These are phyloP conservation scores for Sphaerostilbella broomeana DNA, from an alignment of 2,329 filamentous ascomycete species.

Conservation along the genomic window DNA sequence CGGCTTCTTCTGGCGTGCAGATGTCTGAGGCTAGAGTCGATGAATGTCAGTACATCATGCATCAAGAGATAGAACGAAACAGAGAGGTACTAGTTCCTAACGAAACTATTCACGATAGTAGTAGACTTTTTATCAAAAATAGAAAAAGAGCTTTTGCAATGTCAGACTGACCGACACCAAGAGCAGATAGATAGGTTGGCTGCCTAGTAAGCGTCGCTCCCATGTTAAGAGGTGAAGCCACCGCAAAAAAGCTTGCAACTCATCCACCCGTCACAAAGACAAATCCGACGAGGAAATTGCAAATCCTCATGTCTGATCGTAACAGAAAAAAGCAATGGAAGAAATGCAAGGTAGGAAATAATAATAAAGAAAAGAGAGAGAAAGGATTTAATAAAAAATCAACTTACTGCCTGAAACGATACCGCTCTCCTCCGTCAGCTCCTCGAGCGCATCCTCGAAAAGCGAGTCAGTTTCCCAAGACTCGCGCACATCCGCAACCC, in stretches of 20 bases:
- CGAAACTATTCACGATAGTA: too few relatives aligned
- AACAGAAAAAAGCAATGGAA: background rate
- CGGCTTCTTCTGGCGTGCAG: constrained; percentile 64
- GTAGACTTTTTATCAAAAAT: too few relatives aligned
- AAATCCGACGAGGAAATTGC: too few relatives aligned
- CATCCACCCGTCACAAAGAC: background rate
- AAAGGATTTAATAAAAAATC: background rate
- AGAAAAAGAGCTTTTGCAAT: too few relatives aligned
- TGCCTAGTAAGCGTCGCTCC: background rate
- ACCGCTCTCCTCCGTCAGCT: constrained; percentile 48
- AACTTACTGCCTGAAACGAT: constrained; percentile 39
- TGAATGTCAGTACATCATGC: background rate
- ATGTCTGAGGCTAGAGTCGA: constrained; percentile 20
- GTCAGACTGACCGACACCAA: too few relatives aligned
- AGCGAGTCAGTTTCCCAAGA: constrained; percentile 60
- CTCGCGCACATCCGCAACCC: constrained; percentile 45
- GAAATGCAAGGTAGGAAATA: background rate
- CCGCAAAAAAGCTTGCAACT: background rate
- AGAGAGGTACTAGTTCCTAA: too few relatives aligned
- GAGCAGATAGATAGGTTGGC: background rate
- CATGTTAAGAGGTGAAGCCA: constrained; percentile 6
- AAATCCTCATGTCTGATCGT: too few relatives aligned
- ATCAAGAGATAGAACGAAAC: too few relatives aligned
- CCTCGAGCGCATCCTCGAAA: constrained; percentile 56
- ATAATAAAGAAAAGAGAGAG: background rate